phyloP scores from a whole-genome alignment of 1,139 yeast genomes.

The Hanseniaspora uvarum region DNA sequence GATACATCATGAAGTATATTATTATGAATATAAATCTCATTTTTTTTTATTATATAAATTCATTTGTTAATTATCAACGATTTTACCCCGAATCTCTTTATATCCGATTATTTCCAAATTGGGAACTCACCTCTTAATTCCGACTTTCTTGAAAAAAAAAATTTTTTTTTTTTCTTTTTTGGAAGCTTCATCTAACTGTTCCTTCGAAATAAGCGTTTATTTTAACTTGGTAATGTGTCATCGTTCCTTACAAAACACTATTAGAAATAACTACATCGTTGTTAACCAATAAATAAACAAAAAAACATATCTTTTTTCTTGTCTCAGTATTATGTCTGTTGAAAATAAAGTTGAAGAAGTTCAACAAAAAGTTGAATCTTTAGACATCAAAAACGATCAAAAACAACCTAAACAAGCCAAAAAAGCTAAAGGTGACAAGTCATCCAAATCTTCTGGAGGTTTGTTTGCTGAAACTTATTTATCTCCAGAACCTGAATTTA shows the following conservation, averaged over 20 bases:
- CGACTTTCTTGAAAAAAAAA: not conserved
- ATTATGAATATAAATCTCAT: not conserved
- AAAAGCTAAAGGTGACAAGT: conserved; percentile 29
- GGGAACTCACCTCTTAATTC: not conserved
- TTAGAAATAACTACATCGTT: no score
- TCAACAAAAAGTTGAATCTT: conserved; percentile 22
- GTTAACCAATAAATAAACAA: not conserved
- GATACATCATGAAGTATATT: not conserved
- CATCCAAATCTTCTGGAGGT: conserved; percentile 27
- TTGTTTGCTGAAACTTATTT: conserved; percentile 37
- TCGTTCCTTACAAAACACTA: no score
- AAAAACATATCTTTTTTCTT: not conserved
- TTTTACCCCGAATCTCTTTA: not conserved
- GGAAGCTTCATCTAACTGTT: not conserved
- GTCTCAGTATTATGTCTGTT: conserved; percentile 16
- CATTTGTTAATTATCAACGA: not conserved
- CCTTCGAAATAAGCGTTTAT: not conserved
- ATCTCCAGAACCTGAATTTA: conserved; percentile 73
- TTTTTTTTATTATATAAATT: not conserved
- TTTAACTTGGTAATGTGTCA: no score
- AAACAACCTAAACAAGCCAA: conserved; percentile 20
- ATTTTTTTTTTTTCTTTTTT: not conserved
- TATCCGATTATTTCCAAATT: not conserved
- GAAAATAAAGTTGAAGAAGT: conserved; percentile 17
- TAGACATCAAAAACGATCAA: conserved; percentile 21